phyloP scores from a whole-genome alignment of 2,329 filamentous ascomycete genomes.

The Pezicula radicicola region DNA sequence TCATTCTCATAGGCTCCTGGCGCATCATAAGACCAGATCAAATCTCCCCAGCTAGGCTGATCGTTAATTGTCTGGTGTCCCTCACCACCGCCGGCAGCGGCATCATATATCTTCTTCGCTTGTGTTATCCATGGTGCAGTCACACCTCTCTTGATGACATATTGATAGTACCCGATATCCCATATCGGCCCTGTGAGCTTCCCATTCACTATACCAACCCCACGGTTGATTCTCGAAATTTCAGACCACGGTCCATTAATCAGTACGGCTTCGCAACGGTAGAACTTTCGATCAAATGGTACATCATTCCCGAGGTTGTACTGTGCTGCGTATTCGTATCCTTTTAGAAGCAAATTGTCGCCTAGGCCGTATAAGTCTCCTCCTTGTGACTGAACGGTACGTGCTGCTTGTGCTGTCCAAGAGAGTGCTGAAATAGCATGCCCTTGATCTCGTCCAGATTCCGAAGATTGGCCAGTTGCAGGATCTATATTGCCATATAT shows the following conservation, averaged over 20 bases:
- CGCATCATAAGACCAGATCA: slow-evolving; percentile 25
- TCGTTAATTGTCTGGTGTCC: slow-evolving; percentile 7
- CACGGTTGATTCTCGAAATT: slow-evolving; percentile 25
- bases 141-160: slow-evolving; percentile 22
- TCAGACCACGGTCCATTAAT: slow-evolving; percentile 35
- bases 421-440: slow-evolving; percentile 29
- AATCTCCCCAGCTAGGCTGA: slow-evolving; percentile 29
- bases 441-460: slow-evolving; percentile 36
- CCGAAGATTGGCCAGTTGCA: slow-evolving; percentile 32
- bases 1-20: slow-evolving; percentile 15
- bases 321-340: slow-evolving; percentile 35
- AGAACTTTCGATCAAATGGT: slow-evolving; percentile 31
- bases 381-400: slow-evolving; percentile 33
- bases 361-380: slow-evolving; percentile 30
- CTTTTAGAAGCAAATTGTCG: slow-evolving; percentile 32
- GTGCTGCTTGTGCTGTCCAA: slow-evolving; percentile 33
- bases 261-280: slow-evolving; percentile 36
- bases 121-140: slow-evolving; percentile 15
- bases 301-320: slow-evolving; percentile 35
- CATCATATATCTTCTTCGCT: slow-evolving; percentile 9
- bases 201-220: slow-evolving; percentile 9
- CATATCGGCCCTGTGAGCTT: neutral
- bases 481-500: slow-evolving; percentile 27
- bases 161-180: slow-evolving; percentile 31
- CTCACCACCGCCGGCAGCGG: neutral